Conservation (phyloP, 345 rosid genomes). For the Eucalyptus virginea region DNA sequence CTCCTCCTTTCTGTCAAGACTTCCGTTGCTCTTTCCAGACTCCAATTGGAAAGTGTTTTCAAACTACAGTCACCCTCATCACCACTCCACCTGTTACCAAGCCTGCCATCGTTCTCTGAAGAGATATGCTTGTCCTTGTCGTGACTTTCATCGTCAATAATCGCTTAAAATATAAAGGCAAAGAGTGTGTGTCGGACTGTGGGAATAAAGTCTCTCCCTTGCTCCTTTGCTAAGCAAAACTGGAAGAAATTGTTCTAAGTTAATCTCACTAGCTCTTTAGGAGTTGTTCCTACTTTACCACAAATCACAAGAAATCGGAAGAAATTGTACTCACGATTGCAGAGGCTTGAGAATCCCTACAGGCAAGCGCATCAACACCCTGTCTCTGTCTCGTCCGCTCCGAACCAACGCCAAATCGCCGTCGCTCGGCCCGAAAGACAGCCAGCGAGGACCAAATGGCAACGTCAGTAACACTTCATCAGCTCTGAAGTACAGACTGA, state of each 20-base stretch:
- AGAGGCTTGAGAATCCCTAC: not conserved
- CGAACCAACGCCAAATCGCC: not conserved
- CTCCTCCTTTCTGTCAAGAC: slow-evolving; percentile 19
- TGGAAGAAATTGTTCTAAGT: not conserved
- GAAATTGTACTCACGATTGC: not conserved
- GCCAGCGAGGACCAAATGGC: not conserved
- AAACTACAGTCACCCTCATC: not conserved
- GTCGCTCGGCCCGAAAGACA: not conserved
- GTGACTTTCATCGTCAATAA: not conserved
- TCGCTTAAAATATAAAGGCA: not conserved
- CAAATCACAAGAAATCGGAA: not conserved
- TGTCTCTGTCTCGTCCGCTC: not conserved
- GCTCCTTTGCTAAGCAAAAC: not conserved
- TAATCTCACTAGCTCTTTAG: not conserved
- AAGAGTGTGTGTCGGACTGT: not conserved
- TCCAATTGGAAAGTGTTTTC: not conserved
- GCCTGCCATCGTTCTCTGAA: not conserved
- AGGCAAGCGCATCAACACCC: not conserved
- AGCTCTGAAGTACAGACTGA: not conserved
- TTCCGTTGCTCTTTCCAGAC: not conserved
- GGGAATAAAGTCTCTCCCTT: not conserved
- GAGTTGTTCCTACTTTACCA: not conserved
- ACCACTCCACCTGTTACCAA: not conserved
- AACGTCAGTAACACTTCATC: not conserved
- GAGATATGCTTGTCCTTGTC: not conserved